Evolutionary conservation across 108 stramenopile genomes (phyloP), one percentile per base, ranked within the genome.

Genomic region (Pseudonitzschia pungens): DNA sequence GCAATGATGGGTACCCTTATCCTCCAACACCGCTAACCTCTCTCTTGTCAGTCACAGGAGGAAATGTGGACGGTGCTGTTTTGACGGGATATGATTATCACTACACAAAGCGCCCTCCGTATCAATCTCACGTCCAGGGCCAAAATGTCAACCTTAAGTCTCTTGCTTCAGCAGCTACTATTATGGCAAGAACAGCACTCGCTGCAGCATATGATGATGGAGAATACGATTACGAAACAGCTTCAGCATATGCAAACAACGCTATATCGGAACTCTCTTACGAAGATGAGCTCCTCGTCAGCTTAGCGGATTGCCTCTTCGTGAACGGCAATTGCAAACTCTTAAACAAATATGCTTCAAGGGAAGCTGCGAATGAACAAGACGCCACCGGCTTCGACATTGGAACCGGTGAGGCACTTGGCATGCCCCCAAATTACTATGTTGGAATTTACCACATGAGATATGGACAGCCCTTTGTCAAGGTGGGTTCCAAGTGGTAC

Each of bases 1-100:
- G 72, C 12, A 72, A 77, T 72, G 83, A 85, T 59, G 84, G 74
- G n/a, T 80, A 72, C 69, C 82, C 90, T n/a, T 79, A 87, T 40
- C 94, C 94, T n/a, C 91, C 94, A 0, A 84, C 91, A 15, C 88
- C 94, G 0, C 73, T 95, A 11, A 74, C 85, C 27, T 88, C 94
- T 36, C 77, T 95, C 10, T 69, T 89, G 10, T 65, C 74, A 16
- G 43, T 91, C 1, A 86, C 89, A 5, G 75, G 50, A 21, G 81
- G 85, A 14, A 77, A 68, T 27, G 80, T 80, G 27, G 87, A 88
- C 62, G 94, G 94, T 31, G 87, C 88, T 28, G 89, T 91, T 9
- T 72, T 95, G 21, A 81, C 91, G 42, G 94, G 91, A 14, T 95
- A 95, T 69, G 88, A 92, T 75, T 86, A 89, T 64, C 78, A 78